Percentiles rank a stretch among this genome's conserved stretches.
phyloP scores from a whole-genome alignment of 352 stramenopile genomes.

The Pythium graminicola region DNA sequence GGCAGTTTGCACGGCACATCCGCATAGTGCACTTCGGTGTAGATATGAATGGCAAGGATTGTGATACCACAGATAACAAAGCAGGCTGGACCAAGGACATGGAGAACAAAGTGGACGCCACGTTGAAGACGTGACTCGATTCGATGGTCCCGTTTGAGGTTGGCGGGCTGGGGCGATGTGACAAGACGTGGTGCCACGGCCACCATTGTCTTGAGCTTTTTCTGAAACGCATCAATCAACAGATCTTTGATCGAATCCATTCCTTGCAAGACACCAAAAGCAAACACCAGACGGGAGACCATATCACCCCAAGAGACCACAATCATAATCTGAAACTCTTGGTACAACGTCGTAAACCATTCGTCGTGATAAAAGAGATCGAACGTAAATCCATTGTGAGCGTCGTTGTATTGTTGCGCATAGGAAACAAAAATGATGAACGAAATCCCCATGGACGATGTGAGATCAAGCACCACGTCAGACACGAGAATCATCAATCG shows the following conservation, averaged over 20 bases:
- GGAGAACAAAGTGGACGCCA: not conserved
- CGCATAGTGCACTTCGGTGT: not conserved
- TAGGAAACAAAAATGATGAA: conserved; percentile 7
- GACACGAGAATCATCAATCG: not conserved
- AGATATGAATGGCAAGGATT: not conserved
- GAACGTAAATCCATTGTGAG: conserved; percentile 1
- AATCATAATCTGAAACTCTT: conserved; percentile 15
- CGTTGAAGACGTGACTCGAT: not conserved
- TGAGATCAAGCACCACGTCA: not conserved
- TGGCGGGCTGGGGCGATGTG: no score
- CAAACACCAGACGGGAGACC: conserved; percentile 5
- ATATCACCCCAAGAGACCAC: conserved; percentile 7
- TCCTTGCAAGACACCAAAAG: conserved; percentile 1
- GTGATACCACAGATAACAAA: conserved; percentile 1
- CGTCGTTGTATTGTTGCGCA: conserved; percentile 7
- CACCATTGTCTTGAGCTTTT: not conserved
- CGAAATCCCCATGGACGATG: conserved; percentile 11
- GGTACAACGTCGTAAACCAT: conserved; percentile 1
- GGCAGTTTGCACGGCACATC: not conserved
- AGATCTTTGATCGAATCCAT: not conserved
- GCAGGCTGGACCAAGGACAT: not conserved
- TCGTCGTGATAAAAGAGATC: conserved; percentile 4
- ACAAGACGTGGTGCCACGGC: no score
- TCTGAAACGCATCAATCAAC: no score
- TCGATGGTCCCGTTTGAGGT: not conserved